Evolutionary conservation across 495 filamentous ascomycete genomes (phyloP), one percentile per base, ranked within the genome.

Genomic region (Talaromyces thailandensis): DNA sequence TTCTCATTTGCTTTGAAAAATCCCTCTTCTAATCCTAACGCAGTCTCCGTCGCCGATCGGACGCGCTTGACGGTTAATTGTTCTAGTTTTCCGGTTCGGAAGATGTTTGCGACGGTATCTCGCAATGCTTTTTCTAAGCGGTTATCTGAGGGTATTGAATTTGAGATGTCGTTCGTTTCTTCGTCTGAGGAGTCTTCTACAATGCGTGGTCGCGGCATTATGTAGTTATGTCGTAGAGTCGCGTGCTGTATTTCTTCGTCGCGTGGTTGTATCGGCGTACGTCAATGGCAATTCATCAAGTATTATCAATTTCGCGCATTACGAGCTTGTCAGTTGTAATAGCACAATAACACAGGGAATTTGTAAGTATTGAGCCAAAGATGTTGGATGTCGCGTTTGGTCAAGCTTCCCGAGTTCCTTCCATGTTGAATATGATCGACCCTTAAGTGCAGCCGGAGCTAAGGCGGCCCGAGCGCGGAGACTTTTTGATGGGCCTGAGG

Each of bases 31-130:
- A 98, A 81, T 26, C 73, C 78, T 6, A 92, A 71, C 50, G 86
- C 70, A 65, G 85, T 73, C 67, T 93, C 91, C 3, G 83, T 87
- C 1, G 77, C 77, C 35, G 83, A 76, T 40, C 93, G 88, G 50
- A 91, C 84, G 50, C 80, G 78, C 62, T 91, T 93, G 67, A 96
- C 83, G 0, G 92, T 92, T 35, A 96, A 76, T n/a, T 84, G 70
- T 35, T 88, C 83, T 56, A 79, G 72, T 8, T 88, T 80, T 11
- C 82, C 82, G 2, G 76, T 65, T 57, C 80, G 73, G 72, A 84
- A 89, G 18, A 87, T 72, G 6, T 73, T 68, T 26, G 75, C 76
- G 37, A 92, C 86, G 2, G 79, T 79, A 51, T 84, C 73, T 58
- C 82, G 84, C 52, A 96, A 77, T 24, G 76, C 80, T 45, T 76